Evolutionary conservation across 371 early-diverging fungal species (phyloP), one percentile per base, ranked within the genome.

Genomic region (Nematocida homosporus): DNA sequence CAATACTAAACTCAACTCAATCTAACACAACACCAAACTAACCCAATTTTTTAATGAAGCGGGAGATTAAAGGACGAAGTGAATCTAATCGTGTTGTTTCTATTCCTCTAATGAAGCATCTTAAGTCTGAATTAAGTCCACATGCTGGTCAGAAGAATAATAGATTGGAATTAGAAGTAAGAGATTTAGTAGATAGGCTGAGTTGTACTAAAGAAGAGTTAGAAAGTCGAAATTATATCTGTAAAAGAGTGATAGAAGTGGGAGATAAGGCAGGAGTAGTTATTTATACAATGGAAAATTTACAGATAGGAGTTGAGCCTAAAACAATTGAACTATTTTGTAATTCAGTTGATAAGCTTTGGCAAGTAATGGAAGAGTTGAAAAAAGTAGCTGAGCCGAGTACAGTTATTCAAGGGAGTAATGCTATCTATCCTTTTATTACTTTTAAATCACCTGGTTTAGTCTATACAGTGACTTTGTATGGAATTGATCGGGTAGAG

Each of bases 401-500:
- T 18, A 8, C 20, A 10, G 63, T 44, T 20, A 5, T 37, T 8
- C 20, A 29, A 27, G 63, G 63, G 8, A 38, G 44, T 25, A 44
- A 42, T 27, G 63, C 63, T 13, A 23, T 10, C 35, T 51, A 10
- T 40, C 63, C 63, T 13, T 63, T 63, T 44, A 6, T 63, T 16
- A 48, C 63, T 6, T 63, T 35, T 37, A 8, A 8, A 6, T 10
- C 16, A 29, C 42, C 27, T 30, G 63, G 23, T 37, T 3, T 8
- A 8, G 29, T 30, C 6, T 37, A 37, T 27, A 30, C 6, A 16
- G 63, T 63, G 10, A 10, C 18, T 44, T 6, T 63, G 3, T 63
- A 63, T 44, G 10, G 8, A 10, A 10, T 8, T 10, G 8, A 18
- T 5, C 16, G 38, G 29, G 6, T 35, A 10, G 13, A 4, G 5